Conservation (phyloP, 2,329 filamentous ascomycete species). For the Cladosporium sp. region DNA sequence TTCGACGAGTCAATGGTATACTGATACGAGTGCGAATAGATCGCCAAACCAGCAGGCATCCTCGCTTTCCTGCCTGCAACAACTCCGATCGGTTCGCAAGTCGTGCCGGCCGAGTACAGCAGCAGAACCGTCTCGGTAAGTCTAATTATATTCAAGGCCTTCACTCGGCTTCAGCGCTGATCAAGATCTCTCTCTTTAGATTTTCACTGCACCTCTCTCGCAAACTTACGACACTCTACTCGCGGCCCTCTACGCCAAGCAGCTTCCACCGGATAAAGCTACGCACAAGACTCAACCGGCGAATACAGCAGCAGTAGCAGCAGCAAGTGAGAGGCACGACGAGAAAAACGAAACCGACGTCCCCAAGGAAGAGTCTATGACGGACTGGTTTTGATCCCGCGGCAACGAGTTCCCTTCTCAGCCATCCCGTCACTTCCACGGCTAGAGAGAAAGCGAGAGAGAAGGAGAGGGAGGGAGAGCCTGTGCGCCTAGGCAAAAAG, state of each 20-base stretch:
- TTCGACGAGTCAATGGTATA: too few species aligned
- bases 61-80: neutral
- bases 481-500: too few species aligned
- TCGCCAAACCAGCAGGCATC: conserved; percentile 1
- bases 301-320: neutral
- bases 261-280: neutral
- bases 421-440: too few species aligned
- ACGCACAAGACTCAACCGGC: too few species aligned
- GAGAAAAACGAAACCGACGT: neutral
- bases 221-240: neutral
- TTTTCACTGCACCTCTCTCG: neutral
- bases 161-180: neutral
- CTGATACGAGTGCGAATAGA: neutral
- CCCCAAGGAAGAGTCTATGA: too few species aligned
- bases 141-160: neutral
- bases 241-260: neutral
- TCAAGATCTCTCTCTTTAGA: neutral
- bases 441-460: too few species aligned
- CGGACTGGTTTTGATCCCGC: too few species aligned
- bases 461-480: too few species aligned
- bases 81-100: neutral
- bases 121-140: neutral
- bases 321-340: neutral
- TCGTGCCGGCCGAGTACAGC: neutral
- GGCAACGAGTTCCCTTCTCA: too few species aligned